Conservation (phyloP, 495 filamentous ascomycete genomes). For the Aspergillus panamensis region DNA sequence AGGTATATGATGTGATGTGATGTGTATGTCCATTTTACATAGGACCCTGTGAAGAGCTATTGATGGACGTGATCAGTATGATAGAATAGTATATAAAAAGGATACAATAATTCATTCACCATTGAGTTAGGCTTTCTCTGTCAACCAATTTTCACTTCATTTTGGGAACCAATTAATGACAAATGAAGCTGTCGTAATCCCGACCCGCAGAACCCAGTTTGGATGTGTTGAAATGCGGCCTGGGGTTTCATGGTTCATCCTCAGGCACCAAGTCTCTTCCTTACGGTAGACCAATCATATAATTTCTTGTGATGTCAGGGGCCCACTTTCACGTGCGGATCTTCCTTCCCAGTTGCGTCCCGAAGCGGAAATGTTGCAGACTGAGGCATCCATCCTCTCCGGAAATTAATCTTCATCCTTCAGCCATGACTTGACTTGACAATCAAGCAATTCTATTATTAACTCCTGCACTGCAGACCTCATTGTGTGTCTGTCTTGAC, state of each 20-base stretch:
- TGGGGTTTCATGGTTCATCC: slow-evolving; percentile 5
- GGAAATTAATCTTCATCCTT: neutral
- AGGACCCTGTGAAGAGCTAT: too few species aligned
- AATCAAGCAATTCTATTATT: too few species aligned
- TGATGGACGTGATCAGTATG: too few species aligned
- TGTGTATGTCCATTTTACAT: neutral
- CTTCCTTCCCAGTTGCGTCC: neutral
- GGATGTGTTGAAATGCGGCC: too few species aligned
- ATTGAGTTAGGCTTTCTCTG: too few species aligned
- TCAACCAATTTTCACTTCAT: too few species aligned
- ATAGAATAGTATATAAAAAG: too few species aligned
- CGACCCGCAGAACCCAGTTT: neutral
- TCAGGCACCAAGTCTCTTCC: neutral
- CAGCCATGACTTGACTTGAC: too few species aligned
- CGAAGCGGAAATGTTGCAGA: slow-evolving; percentile 1
- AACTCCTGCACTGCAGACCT: too few species aligned
- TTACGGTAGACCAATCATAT: neutral
- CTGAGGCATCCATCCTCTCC: neutral
- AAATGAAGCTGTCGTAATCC: too few species aligned
- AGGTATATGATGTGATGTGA: slow-evolving; percentile 1
- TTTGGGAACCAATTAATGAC: too few species aligned
- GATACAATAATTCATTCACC: too few species aligned
- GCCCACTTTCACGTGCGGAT: slow-evolving; percentile 1
- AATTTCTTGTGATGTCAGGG: neutral
- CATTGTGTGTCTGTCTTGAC: neutral